Percentiles rank a stretch among this genome's conserved stretches.
phyloP scores from a whole-genome alignment of 352 stramenopile genomes.

The Globisporangium polare region DNA sequence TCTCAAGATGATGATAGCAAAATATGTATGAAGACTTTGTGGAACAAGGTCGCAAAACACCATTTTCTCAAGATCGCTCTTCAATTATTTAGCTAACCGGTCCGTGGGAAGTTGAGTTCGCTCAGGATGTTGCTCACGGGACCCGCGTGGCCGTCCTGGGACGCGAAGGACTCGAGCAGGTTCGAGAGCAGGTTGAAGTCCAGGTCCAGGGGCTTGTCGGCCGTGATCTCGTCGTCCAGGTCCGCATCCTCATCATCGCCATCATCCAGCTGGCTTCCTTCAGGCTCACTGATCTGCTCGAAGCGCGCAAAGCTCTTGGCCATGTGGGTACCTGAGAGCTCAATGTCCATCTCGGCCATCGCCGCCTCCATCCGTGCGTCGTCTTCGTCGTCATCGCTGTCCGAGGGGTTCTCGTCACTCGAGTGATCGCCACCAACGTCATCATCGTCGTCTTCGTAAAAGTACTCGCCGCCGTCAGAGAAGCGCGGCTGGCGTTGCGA shows the following conservation, averaged over 20 bases:
- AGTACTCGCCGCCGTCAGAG: slow-evolving; percentile 13
- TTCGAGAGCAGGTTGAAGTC: slow-evolving; percentile 84
- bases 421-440: slow-evolving; percentile 15
- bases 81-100: neutral
- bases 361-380: slow-evolving; percentile 42
- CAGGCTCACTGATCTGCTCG: neutral
- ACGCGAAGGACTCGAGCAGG: slow-evolving; percentile 76
- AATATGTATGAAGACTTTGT: neutral
- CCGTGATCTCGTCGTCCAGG: slow-evolving; percentile 17
- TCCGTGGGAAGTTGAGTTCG: slow-evolving; percentile 39
- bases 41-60: neutral
- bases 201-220: slow-evolving; percentile 56
- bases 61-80: neutral
- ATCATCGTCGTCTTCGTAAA: slow-evolving; percentile 23
- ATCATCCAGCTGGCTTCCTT: neutral
- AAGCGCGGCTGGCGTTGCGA: slow-evolving; percentile 10
- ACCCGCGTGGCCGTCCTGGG: slow-evolving; percentile 65
- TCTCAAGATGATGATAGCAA: neutral
- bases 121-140: slow-evolving; percentile 75
- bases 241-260: neutral
- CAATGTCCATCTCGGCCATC: slow-evolving; percentile 77
- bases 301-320: slow-evolving; percentile 50
- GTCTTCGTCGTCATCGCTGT: slow-evolving; percentile 29
- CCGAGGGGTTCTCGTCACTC: slow-evolving; percentile 27
- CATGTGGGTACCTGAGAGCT: slow-evolving; percentile 51